phyloP scores from a whole-genome alignment of 257 asterid species.

The Rhazya stricta region DNA sequence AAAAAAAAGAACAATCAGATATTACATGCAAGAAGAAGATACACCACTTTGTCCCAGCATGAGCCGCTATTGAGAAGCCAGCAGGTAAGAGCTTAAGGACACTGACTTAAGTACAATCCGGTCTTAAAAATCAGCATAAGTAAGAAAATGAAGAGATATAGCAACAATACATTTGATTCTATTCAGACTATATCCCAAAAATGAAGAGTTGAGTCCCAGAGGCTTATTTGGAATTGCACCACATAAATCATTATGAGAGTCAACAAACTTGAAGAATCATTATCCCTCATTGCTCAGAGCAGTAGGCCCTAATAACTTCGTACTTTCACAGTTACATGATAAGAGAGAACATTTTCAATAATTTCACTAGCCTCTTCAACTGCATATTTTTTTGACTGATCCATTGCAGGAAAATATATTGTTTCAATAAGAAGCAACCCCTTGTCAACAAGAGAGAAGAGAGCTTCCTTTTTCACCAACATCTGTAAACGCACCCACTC shows the following conservation, averaged over 20 bases:
- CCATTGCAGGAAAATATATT: neutral
- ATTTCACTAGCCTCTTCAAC: neutral
- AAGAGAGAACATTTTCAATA: neutral
- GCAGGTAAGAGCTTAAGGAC: neutral
- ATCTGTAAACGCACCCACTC: neutral
- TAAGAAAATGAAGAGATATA: neutral
- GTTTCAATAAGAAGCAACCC: neutral
- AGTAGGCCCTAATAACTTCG: neutral
- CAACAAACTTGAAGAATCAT: no score
- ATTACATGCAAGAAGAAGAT: neutral
- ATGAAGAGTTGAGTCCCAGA: neutral
- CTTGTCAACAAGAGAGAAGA: neutral
- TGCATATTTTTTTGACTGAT: neutral
- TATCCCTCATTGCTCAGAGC: neutral
- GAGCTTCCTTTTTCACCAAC: neutral
- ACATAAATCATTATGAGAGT: no score
- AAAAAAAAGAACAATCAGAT: slow-evolving; percentile 4
- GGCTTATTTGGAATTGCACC: neutral
- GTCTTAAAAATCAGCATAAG: neutral
- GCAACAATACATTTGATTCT: neutral
- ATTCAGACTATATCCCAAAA: neutral
- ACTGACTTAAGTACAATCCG: neutral
- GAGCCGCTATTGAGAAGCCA: neutral
- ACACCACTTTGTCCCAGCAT: neutral
- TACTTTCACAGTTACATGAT: neutral